Conservation (phyloP, 2,329 filamentous ascomycete genomes). For the Aciculosporium take region DNA sequence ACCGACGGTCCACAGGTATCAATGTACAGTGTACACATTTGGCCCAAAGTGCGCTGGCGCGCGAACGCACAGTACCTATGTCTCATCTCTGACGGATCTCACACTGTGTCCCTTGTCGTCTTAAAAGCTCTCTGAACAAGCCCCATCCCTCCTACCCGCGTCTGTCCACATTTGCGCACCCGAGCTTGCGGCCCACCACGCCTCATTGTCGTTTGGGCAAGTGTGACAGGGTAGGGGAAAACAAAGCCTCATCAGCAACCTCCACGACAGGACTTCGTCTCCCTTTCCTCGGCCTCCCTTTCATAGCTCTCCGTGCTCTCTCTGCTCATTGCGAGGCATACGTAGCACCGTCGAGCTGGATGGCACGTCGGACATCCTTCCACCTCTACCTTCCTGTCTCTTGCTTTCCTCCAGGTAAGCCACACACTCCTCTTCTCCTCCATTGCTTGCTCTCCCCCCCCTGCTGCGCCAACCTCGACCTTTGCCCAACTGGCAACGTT, state of each 20-base stretch:
- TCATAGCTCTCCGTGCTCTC: conserved; percentile 18
- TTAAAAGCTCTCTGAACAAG: neutral
- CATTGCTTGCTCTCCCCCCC: conserved; percentile 5
- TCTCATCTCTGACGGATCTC: too few relatives aligned
- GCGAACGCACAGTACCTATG: neutral
- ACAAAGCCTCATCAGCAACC: conserved; percentile 27
- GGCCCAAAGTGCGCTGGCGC: too few relatives aligned
- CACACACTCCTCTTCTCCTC: conserved; percentile 10
- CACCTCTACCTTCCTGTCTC: conserved; percentile 13
- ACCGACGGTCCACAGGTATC: too few relatives aligned
- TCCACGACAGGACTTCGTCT: conserved; percentile 15
- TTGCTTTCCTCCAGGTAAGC: conserved; percentile 18
- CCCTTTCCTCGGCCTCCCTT: conserved; percentile 11
- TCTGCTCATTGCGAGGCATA: conserved; percentile 27
- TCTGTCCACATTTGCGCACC: conserved; percentile 4
- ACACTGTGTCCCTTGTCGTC: conserved; percentile 3
- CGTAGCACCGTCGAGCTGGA: conserved; percentile 24
- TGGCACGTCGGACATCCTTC: conserved; percentile 15
- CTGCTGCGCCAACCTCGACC: conserved; percentile 5
- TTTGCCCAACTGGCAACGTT: conserved; percentile 3
- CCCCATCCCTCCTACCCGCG: conserved; percentile 2
- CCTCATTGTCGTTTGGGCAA: conserved; percentile 16
- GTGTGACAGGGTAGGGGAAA: conserved; percentile 24
- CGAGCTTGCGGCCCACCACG: conserved; percentile 11
- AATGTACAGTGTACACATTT: neutral